Base-by-base conservation (phyloP, 352 stramenopile species). In the Halophytophthora polymorphica region DNA sequence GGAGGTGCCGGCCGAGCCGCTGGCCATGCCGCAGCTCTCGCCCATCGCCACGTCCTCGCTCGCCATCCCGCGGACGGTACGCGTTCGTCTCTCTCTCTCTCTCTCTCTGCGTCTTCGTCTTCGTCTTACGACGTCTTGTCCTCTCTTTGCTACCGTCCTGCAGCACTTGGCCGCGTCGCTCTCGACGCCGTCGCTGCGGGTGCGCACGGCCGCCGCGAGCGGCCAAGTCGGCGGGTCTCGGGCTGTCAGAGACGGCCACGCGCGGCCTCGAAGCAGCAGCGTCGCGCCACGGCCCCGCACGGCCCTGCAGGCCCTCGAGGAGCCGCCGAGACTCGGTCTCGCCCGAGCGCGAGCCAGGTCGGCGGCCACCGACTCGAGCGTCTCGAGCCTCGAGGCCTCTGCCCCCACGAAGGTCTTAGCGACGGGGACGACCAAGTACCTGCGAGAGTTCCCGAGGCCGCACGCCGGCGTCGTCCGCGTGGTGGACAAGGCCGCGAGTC, bases 391-490 rank as follows among this genome's bases (percentile, higher is more conserved):
- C 41, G 6, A 52, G 54, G 28, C 23, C 25, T 13, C 19, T 43
- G 14, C 13, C n/a, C n/a, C n/a, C n/a, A n/a, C n/a, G n/a, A n/a
- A n/a, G n/a, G n/a, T n/a, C n/a, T n/a, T n/a, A 17, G 47, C 37
- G n/a, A 49, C 50, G 5, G 18, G 42, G 6, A 53, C 64, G 0
- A 42, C 52, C 0, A 71, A 74, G 19, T 88, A 88, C 50, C 23
- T 82, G 33, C 70, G 77, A 12, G 77, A 88, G 44, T 88, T 88
- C 36, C 72, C 77, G 1, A 77, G 74, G 42, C 77, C 77, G 4
- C 61, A 67, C 15, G 37, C 66, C 19, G 77, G 74, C 6, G 58
- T 83, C 7, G 70, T 86, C n/a, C 56, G 58, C 5, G 47, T 69
- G 8, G 25, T 58, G 13, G 70, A 56, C 35, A 28, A 66, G 51